Evolutionary conservation across 108 stramenopile species (phyloP).

Genomic region (Poteriospumella lacustris): DNA sequence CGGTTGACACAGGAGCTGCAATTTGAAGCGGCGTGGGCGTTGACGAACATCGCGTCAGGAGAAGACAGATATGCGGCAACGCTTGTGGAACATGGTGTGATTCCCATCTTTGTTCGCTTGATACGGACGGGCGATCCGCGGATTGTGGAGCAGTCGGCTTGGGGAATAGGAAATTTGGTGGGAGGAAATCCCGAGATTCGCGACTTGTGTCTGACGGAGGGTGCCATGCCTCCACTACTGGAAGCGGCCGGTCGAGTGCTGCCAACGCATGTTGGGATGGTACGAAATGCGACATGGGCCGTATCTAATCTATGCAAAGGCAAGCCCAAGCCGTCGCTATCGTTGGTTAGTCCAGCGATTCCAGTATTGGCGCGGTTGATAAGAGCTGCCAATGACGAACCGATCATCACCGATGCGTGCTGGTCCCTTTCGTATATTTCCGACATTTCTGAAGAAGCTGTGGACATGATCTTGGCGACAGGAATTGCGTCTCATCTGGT

Average conservation of each 20-base stretch:
- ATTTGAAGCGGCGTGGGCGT: slow-evolving; percentile 97
- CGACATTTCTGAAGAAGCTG: slow-evolving; percentile 93
- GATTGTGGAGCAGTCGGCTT: no score
- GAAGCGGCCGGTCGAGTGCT: no score
- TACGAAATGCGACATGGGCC: no score
- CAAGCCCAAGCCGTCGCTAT: slow-evolving; percentile 90
- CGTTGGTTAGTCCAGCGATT: slow-evolving; percentile 75
- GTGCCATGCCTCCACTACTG: no score
- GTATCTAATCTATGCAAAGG: no score
- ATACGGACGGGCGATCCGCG: no score
- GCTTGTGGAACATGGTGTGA: slow-evolving; percentile 92
- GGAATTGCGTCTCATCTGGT: slow-evolving; percentile 85
- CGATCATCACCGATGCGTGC: slow-evolving; percentile 96
- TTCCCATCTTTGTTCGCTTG: slow-evolving; percentile 85
- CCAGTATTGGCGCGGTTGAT: slow-evolving; percentile 85
- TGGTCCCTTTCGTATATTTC: slow-evolving; percentile 90
- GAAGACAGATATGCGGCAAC: slow-evolving; percentile 90
- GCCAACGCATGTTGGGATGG: no score
- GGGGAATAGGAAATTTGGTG: no score
- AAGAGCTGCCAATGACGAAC: slow-evolving; percentile 86
- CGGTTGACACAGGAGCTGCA: no score
- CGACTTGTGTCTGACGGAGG: no score
- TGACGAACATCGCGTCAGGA: slow-evolving; percentile 95
- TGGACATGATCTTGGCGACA: slow-evolving; percentile 92
- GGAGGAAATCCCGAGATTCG: no score